Percentiles rank a stretch among this genome's conserved stretches.
Evolutionary conservation across 192 early-diverging fungal species (phyloP).

Genomic region (Rhizophagus clarus): DNA sequence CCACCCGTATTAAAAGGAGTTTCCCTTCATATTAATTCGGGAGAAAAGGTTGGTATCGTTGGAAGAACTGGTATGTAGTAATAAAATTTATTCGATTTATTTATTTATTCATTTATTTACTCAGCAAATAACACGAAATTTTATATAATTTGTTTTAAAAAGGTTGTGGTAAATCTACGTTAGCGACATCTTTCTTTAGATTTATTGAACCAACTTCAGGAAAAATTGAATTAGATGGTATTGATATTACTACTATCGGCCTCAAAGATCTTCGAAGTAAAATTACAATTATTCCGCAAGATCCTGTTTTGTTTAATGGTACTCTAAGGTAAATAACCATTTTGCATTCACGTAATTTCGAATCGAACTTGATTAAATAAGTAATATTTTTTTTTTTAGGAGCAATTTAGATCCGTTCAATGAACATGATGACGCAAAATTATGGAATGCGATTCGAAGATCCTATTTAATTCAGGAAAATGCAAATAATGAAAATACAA

Average conservation of each 20-base stretch:
- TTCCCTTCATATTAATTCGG: conserved; percentile 56
- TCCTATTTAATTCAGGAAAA: conserved; percentile 64
- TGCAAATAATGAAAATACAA: conserved; percentile 21
- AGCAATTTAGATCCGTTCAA: conserved; percentile 88
- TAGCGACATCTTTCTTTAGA: conserved; percentile 59
- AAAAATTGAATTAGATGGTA: conserved; percentile 51
- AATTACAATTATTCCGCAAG: conserved; percentile 73
- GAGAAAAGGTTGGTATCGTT: conserved; percentile 66
- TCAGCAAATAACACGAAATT: not conserved
- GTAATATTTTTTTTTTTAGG: conserved; percentile 24
- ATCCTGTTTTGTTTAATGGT: conserved; percentile 76
- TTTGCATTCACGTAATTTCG: not conserved
- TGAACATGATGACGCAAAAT: conserved; percentile 69
- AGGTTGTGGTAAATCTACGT: conserved; percentile 66
- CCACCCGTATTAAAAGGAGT: conserved; percentile 71
- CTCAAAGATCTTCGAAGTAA: conserved; percentile 50
- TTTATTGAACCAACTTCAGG: conserved; percentile 55
- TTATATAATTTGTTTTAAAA: not conserved
- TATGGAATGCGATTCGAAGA: conserved; percentile 78
- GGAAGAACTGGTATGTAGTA: conserved; percentile 48
- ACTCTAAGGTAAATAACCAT: conserved; percentile 38
- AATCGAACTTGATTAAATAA: conserved; percentile 5
- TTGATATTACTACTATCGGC: conserved; percentile 57
- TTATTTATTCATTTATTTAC: not conserved
- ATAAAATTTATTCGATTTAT: not conserved